Base-by-base conservation (phyloP, 495 filamentous ascomycete species). In the Geopyxis carbonaria region DNA sequence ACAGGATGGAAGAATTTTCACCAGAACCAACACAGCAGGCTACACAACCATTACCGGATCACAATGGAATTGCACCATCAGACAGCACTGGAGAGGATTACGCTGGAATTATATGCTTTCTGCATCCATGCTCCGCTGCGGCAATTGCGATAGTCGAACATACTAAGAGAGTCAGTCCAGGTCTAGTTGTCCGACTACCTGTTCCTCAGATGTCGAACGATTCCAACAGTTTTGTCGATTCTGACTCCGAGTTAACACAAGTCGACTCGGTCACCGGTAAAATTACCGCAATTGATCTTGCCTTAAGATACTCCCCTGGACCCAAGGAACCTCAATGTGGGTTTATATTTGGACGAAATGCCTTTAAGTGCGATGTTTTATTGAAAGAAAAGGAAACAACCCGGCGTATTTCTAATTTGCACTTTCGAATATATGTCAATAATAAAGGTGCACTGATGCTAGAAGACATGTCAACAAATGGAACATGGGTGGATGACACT, bases 351-450 rank as follows among this genome's bases (percentile, higher is more conserved):
- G 89, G 89, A 16, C 73, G 89, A 29, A 82, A 87, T 46, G 33
- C 46, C 2, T 28, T 41, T n/a, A 63, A 63, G 23, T 87, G 78
- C 54, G 91, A 97, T 56, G 64, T 95, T 22, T 61, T 76, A 23
- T 65, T 87, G 16, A 53, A 63, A 5, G 41, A 55, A 13, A 51
- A 61, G 2, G 57, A 61, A 14, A 56, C 67, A 31, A 57, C 64
- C 37, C 70, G 59, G 37, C 68, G 75, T 14, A 64, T 94, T 25
- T 93, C 85, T 59, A 93, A 93, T 53, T 64, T 71, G 9, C 89
- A 97, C 51, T 97, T 93, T 56, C 75, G 82, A 23, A 92, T 97
- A 40, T 91, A 76, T 50, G 59, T 93, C 36, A 95, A 82, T 40
- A 59, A 70, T 2, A 68, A 78, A 32, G 80, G 72, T 8, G 73